Evolutionary conservation across 371 early-diverging fungal genomes (phyloP), one percentile per base, ranked within the genome.

Genomic region (Scutellospora calospora): DNA sequence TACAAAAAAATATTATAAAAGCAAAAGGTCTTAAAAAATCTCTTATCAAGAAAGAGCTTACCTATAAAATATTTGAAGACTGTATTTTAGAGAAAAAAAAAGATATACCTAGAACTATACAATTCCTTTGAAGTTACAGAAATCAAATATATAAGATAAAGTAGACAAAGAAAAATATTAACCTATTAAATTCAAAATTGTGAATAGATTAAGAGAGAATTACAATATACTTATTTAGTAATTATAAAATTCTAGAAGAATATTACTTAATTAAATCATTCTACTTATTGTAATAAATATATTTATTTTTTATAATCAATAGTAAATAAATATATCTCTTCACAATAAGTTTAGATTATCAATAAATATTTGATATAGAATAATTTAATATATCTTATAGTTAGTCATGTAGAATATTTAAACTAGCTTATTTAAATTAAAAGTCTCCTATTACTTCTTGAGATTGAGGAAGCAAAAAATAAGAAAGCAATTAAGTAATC

Each of bases 11-110:
- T 77, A 65, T 65, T 6, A 63, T 65, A 22, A 77, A 77, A 8
- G 65, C 78, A 6, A 77, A 77, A 29, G 66, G 65, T 33, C 65
- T 77, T 0, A 77, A 77, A 62, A 77, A 77, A 29, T 77, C 65
- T 45, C 78, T 77, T 29, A 51, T 77, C 33, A 77, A 77, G 4
- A 77, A 45, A 77, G 78, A 65, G 45, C 62, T 77, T 18, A 49
- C 78, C 0, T 33, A 60, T 62, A 41, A 76, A 60, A 76, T 76
- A 60, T 76, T 60, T 51, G 63, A 76, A 62, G 25, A 62, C 27
- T 76, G 62, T 49, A 38, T 62, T 76, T 41, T 76, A 62, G 76
- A 76, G 12, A 45, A 49, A 0, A 25, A 60, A 29, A 45, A 76
- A 22, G 62, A 76, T 49, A 2, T 35, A 62, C 63, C 76, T 0